Evolutionary conservation across 2,329 filamentous ascomycete genomes (phyloP).

Genomic region (Aureobasidium namibiae): DNA sequence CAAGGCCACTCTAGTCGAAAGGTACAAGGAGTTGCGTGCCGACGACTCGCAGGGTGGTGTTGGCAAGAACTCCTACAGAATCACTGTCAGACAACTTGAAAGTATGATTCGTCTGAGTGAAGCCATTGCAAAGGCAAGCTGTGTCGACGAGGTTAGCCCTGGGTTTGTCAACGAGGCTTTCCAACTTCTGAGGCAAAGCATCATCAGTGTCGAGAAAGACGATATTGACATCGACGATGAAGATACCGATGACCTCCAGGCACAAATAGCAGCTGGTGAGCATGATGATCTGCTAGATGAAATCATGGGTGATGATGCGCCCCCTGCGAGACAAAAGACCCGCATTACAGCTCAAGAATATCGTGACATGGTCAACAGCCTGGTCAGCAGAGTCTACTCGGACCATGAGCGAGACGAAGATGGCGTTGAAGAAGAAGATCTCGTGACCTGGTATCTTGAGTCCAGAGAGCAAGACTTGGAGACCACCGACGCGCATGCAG

Average conservation of each 20-base stretch:
- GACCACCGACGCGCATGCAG: constrained; percentile 71
- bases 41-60: constrained; percentile 93
- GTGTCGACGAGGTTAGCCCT: constrained; percentile 78
- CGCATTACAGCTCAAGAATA: constrained; percentile 96
- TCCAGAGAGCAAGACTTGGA: constrained; percentile 77
- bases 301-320: constrained; percentile 29
- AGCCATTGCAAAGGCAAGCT: constrained; percentile 97
- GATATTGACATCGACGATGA: constrained; percentile 90
- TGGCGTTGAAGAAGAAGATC: constrained; percentile 73
- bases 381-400: constrained; percentile 75
- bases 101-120: constrained; percentile 92
- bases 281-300: constrained; percentile 41
- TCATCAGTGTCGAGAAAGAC: constrained; percentile 96
- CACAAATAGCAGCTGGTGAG: constrained; percentile 28
- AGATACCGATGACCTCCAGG: constrained; percentile 27
- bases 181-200: constrained; percentile 83
- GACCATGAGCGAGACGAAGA: constrained; percentile 70
- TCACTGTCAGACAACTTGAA: constrained; percentile 93
- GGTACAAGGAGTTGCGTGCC: constrained; percentile 89
- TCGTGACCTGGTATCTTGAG: constrained; percentile 87
- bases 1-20: constrained; percentile 73
- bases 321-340: constrained; percentile 39
- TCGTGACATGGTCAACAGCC: constrained; percentile 76
- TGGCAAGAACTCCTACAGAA: constrained; percentile 91
- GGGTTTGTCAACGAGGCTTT: constrained; percentile 88